These are phyloP conservation scores for Trichosporon inkin DNA, from an alignment of 1,284 basidiomycete species.

Conservation along the genomic window DNA sequence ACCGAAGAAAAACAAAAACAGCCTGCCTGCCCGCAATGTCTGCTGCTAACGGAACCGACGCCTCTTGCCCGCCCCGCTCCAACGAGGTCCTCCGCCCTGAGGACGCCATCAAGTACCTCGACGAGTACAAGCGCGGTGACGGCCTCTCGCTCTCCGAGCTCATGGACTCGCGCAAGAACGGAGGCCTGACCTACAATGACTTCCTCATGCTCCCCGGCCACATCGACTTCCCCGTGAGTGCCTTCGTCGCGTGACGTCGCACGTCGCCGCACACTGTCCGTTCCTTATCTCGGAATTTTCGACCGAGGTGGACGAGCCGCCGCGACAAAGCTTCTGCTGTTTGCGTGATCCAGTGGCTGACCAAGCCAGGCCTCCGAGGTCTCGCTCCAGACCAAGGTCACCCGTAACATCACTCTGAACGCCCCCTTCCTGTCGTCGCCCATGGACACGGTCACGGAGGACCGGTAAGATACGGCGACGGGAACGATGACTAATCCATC, in stretches of 20 bases:
- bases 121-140: slow-evolving; percentile 70
- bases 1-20: slow-evolving; percentile 3
- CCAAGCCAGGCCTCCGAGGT: slow-evolving; percentile 56
- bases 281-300: slow-evolving; percentile 2
- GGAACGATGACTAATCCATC: slow-evolving; percentile 8
- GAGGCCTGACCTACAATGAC: slow-evolving; percentile 95
- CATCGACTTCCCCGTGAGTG: slow-evolving; percentile 82
- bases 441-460: slow-evolving; percentile 99
- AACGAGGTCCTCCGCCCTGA: slow-evolving; percentile 29
- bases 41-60: slow-evolving; percentile 18
- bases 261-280: background rate
- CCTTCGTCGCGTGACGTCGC: background rate
- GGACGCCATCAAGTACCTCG: slow-evolving; percentile 67
- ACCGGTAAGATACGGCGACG: slow-evolving; percentile 53
- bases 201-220: slow-evolving; percentile 91
- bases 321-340: background rate
- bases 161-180: slow-evolving; percentile 82
- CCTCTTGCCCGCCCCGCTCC: slow-evolving; percentile 22
- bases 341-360: slow-evolving; percentile 9
- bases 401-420: slow-evolving; percentile 86
- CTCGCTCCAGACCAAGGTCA: slow-evolving; percentile 76
- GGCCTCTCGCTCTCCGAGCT: slow-evolving; percentile 82
- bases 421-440: slow-evolving; percentile 97
- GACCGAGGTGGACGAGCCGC: background rate
- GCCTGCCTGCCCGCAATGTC: slow-evolving; percentile 13